Percentiles rank a stretch among this genome's conserved stretches.
Conservation (phyloP, 106 monocot genomes). For the Dendrobium nobile region DNA sequence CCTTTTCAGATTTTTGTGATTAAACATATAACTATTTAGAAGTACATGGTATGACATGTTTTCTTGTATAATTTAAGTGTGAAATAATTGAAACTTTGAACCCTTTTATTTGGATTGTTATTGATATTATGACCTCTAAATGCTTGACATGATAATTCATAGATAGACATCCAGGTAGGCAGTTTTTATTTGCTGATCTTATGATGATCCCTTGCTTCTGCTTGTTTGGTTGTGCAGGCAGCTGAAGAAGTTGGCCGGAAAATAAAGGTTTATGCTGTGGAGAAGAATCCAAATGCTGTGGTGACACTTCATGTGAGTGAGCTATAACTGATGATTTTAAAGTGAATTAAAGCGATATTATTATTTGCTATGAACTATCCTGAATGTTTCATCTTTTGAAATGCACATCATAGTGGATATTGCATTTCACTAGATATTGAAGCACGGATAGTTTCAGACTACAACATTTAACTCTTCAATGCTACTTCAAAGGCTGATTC, state of each 20-base stretch:
- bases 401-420: background rate
- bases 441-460: background rate
- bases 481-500: too few relatives aligned
- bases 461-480: background rate
- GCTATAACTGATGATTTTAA: background rate
- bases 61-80: background rate
- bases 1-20: background rate
- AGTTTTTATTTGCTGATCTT: background rate
- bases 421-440: background rate
- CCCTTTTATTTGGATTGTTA: background rate
- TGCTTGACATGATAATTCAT: background rate
- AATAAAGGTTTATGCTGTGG: conserved; percentile 91
- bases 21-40: background rate
- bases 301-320: conserved; percentile 78
- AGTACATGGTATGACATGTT: background rate
- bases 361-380: background rate
- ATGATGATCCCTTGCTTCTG: background rate
- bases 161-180: too few relatives aligned
- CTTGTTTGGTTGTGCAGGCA: conserved; percentile 44
- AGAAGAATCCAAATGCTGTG: conserved; percentile 98
- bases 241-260: conserved; percentile 83
- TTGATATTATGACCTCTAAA: background rate
- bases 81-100: background rate
- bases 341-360: background rate
- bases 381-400: background rate